Base-by-base conservation (phyloP, 108 stramenopile genomes). In the Cyclotella distinguenda region DNA sequence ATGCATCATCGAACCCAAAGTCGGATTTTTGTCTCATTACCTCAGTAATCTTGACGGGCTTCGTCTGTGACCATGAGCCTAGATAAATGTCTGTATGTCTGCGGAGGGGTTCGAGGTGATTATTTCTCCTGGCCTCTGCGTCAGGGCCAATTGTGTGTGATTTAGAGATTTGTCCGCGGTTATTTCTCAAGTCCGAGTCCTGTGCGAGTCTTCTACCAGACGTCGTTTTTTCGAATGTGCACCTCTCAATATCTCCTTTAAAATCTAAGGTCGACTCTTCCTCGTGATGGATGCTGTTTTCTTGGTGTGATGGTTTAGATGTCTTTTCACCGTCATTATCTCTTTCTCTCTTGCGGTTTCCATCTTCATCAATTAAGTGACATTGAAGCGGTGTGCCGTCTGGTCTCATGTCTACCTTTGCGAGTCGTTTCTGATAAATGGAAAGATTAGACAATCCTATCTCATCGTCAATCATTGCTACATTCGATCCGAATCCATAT, bases 81-180 rank as follows among this genome's bases (percentile, higher is more conserved):
- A n/a, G n/a, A n/a, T n/a, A n/a, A n/a, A n/a, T n/a, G 61, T 15
- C 22, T 11, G 10, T 0, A 58, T 23, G 56, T 2, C 18, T 40
- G 19, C 32, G 59, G 28, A 35, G 48, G 5, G 33, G 8, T 47
- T 63, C 49, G 27, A 30, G 12, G 13, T 18, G 1, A n/a, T n/a
- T n/a, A 7, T 60, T 60, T n/a, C 23, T 31, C 43, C 28, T 23
- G 42, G 21, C 36, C 16, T 57, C 57, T 46, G 35, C 55, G 11
- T 46, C 56, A 19, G 63, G 36, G 1, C 72, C 72, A n/a, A 74
- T 60, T 30, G 58, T 50, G 35, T 66, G 66, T 12, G 46, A 64
- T 45, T 64, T 74, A n/a, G n/a, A n/a, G n/a, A n/a, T n/a, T n/a
- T n/a, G 60, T 66, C 66, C 72, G 43, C 66, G 72, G 38, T 74